Evolutionary conservation across 164 flowering plant genomes (phyloP).

Genomic region (Tetracentron sinense): DNA sequence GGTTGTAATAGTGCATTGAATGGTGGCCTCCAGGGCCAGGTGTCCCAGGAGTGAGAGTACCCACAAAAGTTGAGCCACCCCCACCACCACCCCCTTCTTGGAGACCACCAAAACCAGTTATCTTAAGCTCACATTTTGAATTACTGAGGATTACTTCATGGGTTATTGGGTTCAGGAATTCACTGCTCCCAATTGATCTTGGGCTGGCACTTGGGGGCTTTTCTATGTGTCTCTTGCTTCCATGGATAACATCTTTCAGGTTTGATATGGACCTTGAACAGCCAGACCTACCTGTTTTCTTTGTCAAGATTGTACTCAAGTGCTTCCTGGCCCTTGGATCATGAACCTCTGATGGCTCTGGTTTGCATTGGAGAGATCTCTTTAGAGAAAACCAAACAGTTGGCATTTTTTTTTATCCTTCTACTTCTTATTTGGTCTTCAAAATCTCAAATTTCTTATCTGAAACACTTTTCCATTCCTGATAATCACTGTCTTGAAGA

Average conservation of each 20-base stretch:
- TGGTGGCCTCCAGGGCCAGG: constrained; percentile 88
- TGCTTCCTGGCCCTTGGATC: constrained; percentile 69
- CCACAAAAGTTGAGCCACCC: constrained; percentile 57
- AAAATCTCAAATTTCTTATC: constrained; percentile 9
- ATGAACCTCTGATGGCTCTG: constrained; percentile 79
- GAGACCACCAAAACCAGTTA: constrained; percentile 52
- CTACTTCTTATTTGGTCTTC: constrained; percentile 8
- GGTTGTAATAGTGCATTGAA: constrained; percentile 52
- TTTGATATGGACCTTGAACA: constrained; percentile 96
- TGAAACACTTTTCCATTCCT: constrained; percentile 1
- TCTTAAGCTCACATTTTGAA: constrained; percentile 87
- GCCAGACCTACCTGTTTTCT: constrained; percentile 70
- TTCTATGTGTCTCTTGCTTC: constrained; percentile 76
- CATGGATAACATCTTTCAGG: constrained; percentile 92
- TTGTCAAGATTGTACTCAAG: constrained; percentile 62
- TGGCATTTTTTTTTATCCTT: constrained; percentile 50
- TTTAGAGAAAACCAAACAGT: constrained; percentile 89
- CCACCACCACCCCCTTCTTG: constrained; percentile 27
- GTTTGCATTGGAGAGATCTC: constrained; percentile 82
- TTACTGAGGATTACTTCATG: constrained; percentile 88
- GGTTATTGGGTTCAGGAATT: constrained; percentile 82
- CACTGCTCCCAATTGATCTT: constrained; percentile 94
- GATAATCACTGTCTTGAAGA: constrained; percentile 6
- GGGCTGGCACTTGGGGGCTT: constrained; percentile 88
- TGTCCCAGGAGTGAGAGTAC: constrained; percentile 88